Evolutionary conservation across 768 basidiomycete genomes (phyloP), one percentile per base, ranked within the genome.

Genomic region (Aureoboletus auriporus): DNA sequence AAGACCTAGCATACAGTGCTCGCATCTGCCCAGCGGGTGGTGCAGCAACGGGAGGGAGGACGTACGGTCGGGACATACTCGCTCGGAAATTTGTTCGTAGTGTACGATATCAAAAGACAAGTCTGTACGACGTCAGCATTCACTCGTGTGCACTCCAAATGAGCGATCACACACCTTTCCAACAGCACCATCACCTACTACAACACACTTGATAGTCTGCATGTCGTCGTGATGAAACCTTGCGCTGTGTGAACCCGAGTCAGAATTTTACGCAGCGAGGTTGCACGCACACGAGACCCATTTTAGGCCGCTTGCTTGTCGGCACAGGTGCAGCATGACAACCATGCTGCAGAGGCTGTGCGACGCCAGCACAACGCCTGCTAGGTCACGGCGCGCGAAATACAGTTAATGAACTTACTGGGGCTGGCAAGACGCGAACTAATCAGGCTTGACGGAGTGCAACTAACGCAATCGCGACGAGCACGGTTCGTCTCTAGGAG

Each of bases 171-270:
- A 59, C 65, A 93, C 93, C 86, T 96, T 96, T 75, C 93, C 93
- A 57, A 95, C 93, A 61, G 93, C 93, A 85, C 93, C 93, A 77
- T 95, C 93, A 65, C 93, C 93, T 57, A 95, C 93, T 48, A 93
- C 93, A 65, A 95, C 93, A 71, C 93, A 94, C 74, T 96, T 95
- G 69, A 95, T 96, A 47, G 93, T 96, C 68, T 96, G 93, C 93
- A 95, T 95, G 53, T 30, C 55, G 46, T 56, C 47, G 58, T 55
- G 50, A 45, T 33, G 47, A 46, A 46, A 48, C 17, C 50, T 55
- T 51, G 49, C 20, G 50, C 51, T 52, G 28, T 11, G 12, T 38
- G 42, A 43, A 23, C 20, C 42, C 20, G 28, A 28, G 62, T 62
- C 50, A 62, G 56, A 43, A 58, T 12, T 12, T 39, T 51, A 53